Conservation (phyloP, 83 land plant species). For the Picea mariana region DNA sequence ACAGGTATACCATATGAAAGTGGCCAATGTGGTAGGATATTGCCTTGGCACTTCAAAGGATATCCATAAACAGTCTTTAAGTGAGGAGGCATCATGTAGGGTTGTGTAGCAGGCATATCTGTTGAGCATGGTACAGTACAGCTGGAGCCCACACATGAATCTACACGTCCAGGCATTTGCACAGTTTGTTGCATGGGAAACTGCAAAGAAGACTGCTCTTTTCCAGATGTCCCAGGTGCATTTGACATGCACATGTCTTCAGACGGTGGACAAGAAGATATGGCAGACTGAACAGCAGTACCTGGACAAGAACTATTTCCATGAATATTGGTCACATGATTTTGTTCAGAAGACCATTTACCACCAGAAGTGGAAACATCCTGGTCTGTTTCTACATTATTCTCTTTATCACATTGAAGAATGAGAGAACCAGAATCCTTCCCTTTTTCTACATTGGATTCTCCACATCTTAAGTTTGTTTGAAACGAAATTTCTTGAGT, state of each 20-base stretch:
- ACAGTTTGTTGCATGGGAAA: background rate
- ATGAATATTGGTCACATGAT: background rate
- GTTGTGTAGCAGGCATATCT: background rate
- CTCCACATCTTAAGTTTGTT: background rate
- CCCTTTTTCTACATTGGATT: background rate
- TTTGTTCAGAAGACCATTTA: background rate
- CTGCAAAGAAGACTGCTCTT: background rate
- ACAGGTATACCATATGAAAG: constrained; percentile 17
- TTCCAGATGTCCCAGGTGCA: background rate
- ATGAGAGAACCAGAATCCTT: constrained; percentile 7
- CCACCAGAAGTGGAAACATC: background rate
- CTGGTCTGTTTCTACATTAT: background rate
- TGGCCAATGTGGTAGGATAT: background rate
- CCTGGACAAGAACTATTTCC: background rate
- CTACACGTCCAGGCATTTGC: background rate
- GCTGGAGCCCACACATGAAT: background rate
- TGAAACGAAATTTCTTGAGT: constrained; percentile 1
- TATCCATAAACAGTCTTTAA: background rate
- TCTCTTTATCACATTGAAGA: background rate
- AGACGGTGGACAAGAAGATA: background rate
- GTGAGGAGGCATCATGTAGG: background rate
- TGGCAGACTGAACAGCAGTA: background rate
- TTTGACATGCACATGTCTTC: background rate
- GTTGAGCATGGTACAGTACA: background rate
- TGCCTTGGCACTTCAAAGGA: background rate